These are phyloP conservation scores for Drechslerella stenobrocha DNA, from an alignment of 2,329 filamentous ascomycete species.

Conservation along the genomic window DNA sequence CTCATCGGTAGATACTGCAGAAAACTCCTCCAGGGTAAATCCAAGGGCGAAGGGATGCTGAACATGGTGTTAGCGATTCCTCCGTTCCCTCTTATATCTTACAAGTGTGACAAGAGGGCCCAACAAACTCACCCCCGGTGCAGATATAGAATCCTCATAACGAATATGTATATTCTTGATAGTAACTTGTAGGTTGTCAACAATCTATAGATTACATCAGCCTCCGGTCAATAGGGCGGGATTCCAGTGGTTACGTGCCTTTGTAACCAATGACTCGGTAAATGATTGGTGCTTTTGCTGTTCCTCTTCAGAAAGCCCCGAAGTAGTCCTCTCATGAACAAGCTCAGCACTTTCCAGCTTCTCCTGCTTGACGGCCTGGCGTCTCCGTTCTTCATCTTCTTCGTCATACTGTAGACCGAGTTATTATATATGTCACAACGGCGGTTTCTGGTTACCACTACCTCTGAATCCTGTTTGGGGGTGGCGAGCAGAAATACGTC, in stretches of 20 bases:
- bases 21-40: conserved; percentile 91
- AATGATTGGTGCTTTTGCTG: conserved; percentile 98
- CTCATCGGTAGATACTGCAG: conserved; percentile 90
- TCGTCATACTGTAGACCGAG: conserved; percentile 67
- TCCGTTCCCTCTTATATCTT: too few species aligned
- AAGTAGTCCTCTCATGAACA: conserved; percentile 85
- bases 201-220: conserved; percentile 62
- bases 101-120: too few species aligned
- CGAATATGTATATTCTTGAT: conserved; percentile 98
- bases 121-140: conserved; percentile 68
- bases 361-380: conserved; percentile 95
- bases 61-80: too few species aligned
- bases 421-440: conserved; percentile 6
- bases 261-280: conserved; percentile 88
- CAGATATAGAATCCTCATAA: conserved; percentile 96
- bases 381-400: conserved; percentile 83
- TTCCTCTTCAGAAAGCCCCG: conserved; percentile 91
- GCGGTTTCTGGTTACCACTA: conserved; percentile 13
- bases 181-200: conserved; percentile 96
- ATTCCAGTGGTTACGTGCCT: conserved; percentile 55
- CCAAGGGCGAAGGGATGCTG: conserved; percentile 88
- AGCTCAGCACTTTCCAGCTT: conserved; percentile 96
- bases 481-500: conserved; percentile 95
- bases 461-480: conserved; percentile 86
- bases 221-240: too few species aligned